phyloP scores from a whole-genome alignment of 2,329 filamentous ascomycete genomes.

The Xylariaceae sp. region DNA sequence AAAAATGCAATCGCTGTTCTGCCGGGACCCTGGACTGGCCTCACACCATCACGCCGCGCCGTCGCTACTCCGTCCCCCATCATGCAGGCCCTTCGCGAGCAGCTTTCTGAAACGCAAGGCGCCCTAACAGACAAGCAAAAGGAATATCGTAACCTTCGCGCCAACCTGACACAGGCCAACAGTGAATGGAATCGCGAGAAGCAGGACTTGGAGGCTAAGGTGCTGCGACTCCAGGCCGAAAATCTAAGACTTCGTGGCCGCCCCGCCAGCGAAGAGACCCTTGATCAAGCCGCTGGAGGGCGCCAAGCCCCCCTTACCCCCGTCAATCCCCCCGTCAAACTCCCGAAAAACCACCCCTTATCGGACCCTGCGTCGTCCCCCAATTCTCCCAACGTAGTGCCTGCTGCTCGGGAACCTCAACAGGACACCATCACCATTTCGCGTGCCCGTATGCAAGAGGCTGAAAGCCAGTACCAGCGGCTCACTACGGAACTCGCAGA shows the following conservation, averaged over 20 bases:
- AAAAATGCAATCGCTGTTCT: too few relatives aligned
- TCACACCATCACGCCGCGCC: too few relatives aligned
- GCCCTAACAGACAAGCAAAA: conserved; percentile 19
- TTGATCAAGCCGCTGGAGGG: not conserved
- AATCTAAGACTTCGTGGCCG: conserved; percentile 3
- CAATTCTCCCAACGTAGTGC: too few relatives aligned
- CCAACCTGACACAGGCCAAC: conserved; percentile 8
- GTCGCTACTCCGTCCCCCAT: not conserved
- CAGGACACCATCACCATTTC: conserved; percentile 13
- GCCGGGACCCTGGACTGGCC: too few relatives aligned
- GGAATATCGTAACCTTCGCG: conserved; percentile 19
- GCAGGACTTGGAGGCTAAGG: conserved; percentile 8
- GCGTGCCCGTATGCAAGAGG: conserved; percentile 12
- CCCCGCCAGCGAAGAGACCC: too few relatives aligned
- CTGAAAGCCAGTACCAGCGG: conserved; percentile 13
- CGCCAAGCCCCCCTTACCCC: too few relatives aligned
- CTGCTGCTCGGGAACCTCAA: not conserved
- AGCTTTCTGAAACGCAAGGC: conserved; percentile 23
- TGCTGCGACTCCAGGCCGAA: conserved; percentile 16
- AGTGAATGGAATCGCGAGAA: conserved; percentile 15
- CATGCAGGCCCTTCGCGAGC: conserved; percentile 23
- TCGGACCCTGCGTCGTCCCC: too few relatives aligned
- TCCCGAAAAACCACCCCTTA: too few relatives aligned
- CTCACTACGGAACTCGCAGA: conserved; percentile 11
- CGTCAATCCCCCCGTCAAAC: too few relatives aligned